Base-by-base conservation (phyloP, 768 basidiomycete genomes). In the Hericium alpestre region DNA sequence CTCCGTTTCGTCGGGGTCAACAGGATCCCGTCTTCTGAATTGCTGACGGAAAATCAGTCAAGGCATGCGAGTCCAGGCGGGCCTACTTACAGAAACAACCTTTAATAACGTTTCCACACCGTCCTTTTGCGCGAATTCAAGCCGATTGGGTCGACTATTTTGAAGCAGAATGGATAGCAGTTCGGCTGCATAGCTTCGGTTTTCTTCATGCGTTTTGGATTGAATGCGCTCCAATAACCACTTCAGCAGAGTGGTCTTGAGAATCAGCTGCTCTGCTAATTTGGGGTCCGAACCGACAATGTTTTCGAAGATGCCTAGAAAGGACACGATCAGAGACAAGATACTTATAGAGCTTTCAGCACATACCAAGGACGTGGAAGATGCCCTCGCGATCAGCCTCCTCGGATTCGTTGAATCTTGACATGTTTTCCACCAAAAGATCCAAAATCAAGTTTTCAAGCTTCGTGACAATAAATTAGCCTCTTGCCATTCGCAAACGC, bases 141-240 rank as follows among this genome's bases (percentile, higher is more conserved):
- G 66, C 39, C 90, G 78, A 62, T 91, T 93, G 16, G 76, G 70
- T 27, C 77, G 70, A 61, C 83, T 85, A 60, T 82, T 78, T 68
- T 95, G 93, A 32, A 96, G 74, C 1, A 97, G 70, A 57, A 99
- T 93, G 16, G 93, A 87, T n/a, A 98, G 75, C 15, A 98, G 70
- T 70, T 99, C 95, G 48, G 91, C 92, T 7, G 94, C 86, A 65
- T 99, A 99, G 58, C 87, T 81, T 50, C 92, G 83, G 66, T 97
- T 99, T 66, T 93, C 92, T 56, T 94, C 90, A 59, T 91, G 87
- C 5, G 69, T 75, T 65, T 86, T 86, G 10, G 76, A 72, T 65
- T 82, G 80, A 43, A 95, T 78, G 18, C 94, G 83, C 38, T 80
- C 76, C 54, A 97, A 72, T 15, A 97, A 70, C 90, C 90, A 98